Evolutionary conservation across 2,329 filamentous ascomycete species (phyloP).

Genomic region (Monosporascus sp.): DNA sequence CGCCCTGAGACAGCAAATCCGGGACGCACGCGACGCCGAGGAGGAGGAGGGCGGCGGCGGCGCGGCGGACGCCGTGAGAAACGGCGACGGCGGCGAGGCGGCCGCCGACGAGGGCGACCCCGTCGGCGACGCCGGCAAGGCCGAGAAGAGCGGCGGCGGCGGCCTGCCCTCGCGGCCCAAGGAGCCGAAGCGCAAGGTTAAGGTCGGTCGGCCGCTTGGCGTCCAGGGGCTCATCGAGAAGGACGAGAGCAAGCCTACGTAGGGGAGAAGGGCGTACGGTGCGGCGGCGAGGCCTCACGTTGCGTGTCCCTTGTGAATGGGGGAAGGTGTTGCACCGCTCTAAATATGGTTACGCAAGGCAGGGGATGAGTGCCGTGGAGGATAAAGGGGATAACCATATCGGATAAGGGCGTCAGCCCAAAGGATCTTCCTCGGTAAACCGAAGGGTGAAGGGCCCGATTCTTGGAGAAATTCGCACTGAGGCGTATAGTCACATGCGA

Average conservation of each 20-base stretch:
- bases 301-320: no score
- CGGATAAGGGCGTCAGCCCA: no score
- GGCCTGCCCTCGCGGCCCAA: conserved; percentile 25
- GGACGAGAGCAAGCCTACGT: conserved; percentile 51
- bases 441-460: no score
- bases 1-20: conserved; percentile 50
- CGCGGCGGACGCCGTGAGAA: conserved; percentile 39
- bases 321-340: no score
- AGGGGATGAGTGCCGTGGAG: no score
- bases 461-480: no score
- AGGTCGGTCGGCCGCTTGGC: conserved; percentile 73
- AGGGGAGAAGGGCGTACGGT: conserved; percentile 3
- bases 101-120: conserved; percentile 59
- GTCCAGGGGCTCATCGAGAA: conserved; percentile 74
- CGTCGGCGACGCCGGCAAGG: conserved; percentile 63
- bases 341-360: no score
- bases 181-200: conserved; percentile 73
- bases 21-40: conserved; percentile 38
- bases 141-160: conserved; percentile 24
- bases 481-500: no score
- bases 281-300: background rate
- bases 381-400: no score
- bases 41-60: conserved; percentile 38
- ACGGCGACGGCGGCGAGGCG: conserved; percentile 22
- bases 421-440: no score